phyloP scores from a whole-genome alignment of 495 filamentous ascomycete genomes.

The Neurospora sp. region DNA sequence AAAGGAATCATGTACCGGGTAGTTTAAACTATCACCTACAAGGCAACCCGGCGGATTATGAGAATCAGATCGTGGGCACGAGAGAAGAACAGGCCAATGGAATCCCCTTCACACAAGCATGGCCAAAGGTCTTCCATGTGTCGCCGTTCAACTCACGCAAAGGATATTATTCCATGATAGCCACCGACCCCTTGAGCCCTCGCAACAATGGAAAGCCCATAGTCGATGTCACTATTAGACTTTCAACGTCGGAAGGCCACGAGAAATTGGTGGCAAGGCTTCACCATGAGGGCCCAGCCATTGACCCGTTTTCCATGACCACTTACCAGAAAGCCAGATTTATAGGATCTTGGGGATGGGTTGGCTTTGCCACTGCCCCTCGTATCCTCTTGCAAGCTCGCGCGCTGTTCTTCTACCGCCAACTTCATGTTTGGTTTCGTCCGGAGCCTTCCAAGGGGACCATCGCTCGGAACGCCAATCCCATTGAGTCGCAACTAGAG shows the following conservation, averaged over 20 bases:
- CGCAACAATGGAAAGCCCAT: slow-evolving; percentile 22
- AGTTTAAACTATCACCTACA: background rate
- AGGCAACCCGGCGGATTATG: background rate
- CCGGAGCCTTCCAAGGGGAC: slow-evolving; percentile 46
- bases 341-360: slow-evolving; percentile 50
- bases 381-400: slow-evolving; percentile 49
- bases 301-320: slow-evolving; percentile 39
- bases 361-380: slow-evolving; percentile 52
- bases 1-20: slow-evolving; percentile 15
- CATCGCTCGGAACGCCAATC: slow-evolving; percentile 38
- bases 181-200: slow-evolving; percentile 43
- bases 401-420: slow-evolving; percentile 40
- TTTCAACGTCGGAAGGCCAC: slow-evolving; percentile 44
- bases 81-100: background rate
- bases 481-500: slow-evolving; percentile 39
- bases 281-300: slow-evolving; percentile 32
- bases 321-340: slow-evolving; percentile 35
- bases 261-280: slow-evolving; percentile 47
- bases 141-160: slow-evolving; percentile 63
- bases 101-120: slow-evolving; percentile 35
- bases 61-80: slow-evolving; percentile 2
- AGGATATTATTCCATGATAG: slow-evolving; percentile 46
- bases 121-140: slow-evolving; percentile 65
- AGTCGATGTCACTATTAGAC: slow-evolving; percentile 46
- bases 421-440: slow-evolving; percentile 46